Percentiles rank a stretch among this genome's conserved stretches.
Evolutionary conservation across 805 yeast species (phyloP).

Genomic region (Saccharomycopsis fermentans): DNA sequence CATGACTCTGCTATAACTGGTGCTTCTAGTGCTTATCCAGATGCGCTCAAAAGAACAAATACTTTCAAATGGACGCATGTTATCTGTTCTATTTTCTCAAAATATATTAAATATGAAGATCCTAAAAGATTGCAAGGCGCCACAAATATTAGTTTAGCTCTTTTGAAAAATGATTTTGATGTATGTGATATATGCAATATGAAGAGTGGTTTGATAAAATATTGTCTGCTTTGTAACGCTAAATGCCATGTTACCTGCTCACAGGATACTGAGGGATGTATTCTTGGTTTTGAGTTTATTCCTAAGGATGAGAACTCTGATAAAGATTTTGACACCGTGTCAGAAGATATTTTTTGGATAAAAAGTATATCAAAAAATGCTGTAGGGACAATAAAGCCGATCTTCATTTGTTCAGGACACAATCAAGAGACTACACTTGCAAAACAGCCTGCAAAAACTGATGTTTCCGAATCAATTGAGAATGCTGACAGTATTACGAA

Average conservation of each 20-base stretch:
- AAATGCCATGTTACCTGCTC: constrained; percentile 50
- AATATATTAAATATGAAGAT: constrained; percentile 36
- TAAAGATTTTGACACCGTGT: neutral
- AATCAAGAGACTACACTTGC: neutral
- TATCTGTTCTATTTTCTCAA: constrained; percentile 52
- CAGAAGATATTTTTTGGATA: constrained; percentile 5
- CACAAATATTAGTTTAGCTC: constrained; percentile 21
- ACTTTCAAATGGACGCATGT: constrained; percentile 73
- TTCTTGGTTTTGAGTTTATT: constrained; percentile 40
- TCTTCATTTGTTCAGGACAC: constrained; percentile 11
- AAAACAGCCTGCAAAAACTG: neutral
- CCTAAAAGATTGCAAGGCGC: constrained; percentile 35
- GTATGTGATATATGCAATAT: constrained; percentile 38
- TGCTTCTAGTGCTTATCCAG: constrained; percentile 36
- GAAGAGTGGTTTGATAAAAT: constrained; percentile 39
- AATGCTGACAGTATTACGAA: neutral
- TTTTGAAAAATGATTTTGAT: constrained; percentile 25
- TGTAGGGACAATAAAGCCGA: constrained; percentile 13
- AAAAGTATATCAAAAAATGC: constrained; percentile 1
- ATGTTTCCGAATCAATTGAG: neutral
- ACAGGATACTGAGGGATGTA: constrained; percentile 34
- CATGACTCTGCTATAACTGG: constrained; percentile 37
- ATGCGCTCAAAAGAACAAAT: constrained; percentile 57
- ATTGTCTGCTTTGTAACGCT: constrained; percentile 37
- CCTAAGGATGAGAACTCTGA: constrained; percentile 2